These are phyloP conservation scores for Eucalyptus curtisii DNA, from an alignment of 345 rosid genomes.

Conservation along the genomic window DNA sequence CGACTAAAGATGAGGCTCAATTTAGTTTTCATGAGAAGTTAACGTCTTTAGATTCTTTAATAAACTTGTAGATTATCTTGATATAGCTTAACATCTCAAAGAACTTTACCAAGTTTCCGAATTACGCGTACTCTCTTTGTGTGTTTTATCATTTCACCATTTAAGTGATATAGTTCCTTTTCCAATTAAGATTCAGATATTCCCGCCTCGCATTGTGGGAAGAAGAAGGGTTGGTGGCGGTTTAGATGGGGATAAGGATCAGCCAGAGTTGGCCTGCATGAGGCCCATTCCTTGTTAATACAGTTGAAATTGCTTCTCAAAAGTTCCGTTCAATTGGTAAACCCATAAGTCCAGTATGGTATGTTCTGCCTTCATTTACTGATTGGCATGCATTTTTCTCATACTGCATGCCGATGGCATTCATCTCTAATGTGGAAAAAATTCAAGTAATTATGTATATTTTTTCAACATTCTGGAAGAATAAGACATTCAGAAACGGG, in stretches of 20 bases:
- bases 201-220: constrained; percentile 19
- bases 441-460: not conserved
- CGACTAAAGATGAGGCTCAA: not conserved
- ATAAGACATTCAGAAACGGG: not conserved
- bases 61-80: not conserved
- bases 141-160: not conserved
- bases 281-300: not conserved
- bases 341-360: not conserved
- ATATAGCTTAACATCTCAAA: not conserved
- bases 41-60: not conserved
- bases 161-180: not conserved
- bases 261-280: not conserved
- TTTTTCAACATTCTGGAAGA: not conserved
- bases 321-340: not conserved
- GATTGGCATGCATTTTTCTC: not conserved
- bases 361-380: not conserved
- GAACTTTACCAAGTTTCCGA: not conserved
- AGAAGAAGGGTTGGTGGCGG: constrained; percentile 76
- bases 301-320: not conserved
- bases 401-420: not conserved
- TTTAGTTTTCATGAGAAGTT: not conserved
- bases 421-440: not conserved
- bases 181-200: constrained; percentile 20
- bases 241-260: constrained; percentile 27
- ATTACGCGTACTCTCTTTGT: not conserved